Base-by-base conservation (phyloP, 257 asterid genomes). In the Sherardia arvensis region DNA sequence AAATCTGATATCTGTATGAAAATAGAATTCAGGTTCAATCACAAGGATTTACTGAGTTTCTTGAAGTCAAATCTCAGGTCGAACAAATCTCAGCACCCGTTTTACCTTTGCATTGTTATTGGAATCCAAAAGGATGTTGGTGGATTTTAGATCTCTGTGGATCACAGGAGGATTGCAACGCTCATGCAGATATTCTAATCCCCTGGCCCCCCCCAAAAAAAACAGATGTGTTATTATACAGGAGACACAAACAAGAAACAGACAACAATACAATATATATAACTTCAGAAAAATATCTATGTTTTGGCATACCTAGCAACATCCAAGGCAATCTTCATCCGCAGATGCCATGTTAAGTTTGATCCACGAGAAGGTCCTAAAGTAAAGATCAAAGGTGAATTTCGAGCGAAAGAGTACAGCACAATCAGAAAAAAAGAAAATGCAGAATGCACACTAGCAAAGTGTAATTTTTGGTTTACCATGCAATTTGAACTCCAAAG, bases 281-380 rank as follows among this genome's bases (percentile, higher is more conserved):
- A 54, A 36, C 36, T 59, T 55, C n/a, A 51, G 8, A 45, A 12
- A 48, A 47, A 67, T 8, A 21, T 26, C 61, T 12, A 22, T 21
- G 59, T 25, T 23, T 62, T 40, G 29, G 33, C 49, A 45, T 74
- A 92, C 97, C 97, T 89, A 53, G 97, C 98, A 47, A 92, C 81
- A 80, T 92, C 98, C 57, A 92, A 79, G 29, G 98, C 97, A 60
- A 89, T 85, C 79, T 83, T 92, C 97, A 92, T 88, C 48, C 98
- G 82, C 47, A 92, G 38, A 68, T 82, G 95, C 98, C 98, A 92
- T 74, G 77, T 82, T 77, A 92, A 78, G 62, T 77, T 72, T 26
- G 86, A 78, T 81, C 87, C 83, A 69, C 64, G 81, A 72, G 88
- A 79, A 67, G 93, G 83, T 51, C 92, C 98, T 92, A 76, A 27